Evolutionary conservation across 805 yeast species (phyloP), one percentile per base, ranked within the genome.

Genomic region (Saturnispora mendoncae): DNA sequence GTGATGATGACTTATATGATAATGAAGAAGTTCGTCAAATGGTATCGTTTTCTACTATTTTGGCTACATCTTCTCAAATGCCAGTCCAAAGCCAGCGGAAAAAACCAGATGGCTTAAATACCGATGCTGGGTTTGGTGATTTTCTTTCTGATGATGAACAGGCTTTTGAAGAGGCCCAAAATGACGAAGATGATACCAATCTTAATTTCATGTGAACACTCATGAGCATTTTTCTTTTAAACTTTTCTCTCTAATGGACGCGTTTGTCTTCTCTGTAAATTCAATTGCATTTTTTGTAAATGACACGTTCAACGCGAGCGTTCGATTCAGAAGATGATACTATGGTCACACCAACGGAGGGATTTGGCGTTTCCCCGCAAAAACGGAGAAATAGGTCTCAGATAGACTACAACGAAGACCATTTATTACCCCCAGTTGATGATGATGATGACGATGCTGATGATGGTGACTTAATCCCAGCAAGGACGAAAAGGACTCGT

Each of bases 31-130:
- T 41, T 14, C 37, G 28, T 15, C 44, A 39, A 39, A 38, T 31
- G 17, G 43, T 44, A 14, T 26, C 29, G 24, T 47, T 45, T 15
- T 47, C 50, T 4, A 43, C 43, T 6, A 37, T 36, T 36, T 23
- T 44, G 17, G 44, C 39, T 18, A 40, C 48, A 4, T 47, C 48
- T 12, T 47, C 50, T 3, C 50, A 46, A 35, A 17, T 38, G 21
- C 45, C 42, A 6, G 15, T 15, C 4, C 19, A n/a, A 15, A 19
- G 27, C 13, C 33, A 30, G 33, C 14, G 14, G 9, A 15, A 30
- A 8, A 15, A n/a, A 3, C 33, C 17, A 12, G 18, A 6, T 4
- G 27, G 18, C 40, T 34, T n/a, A 23, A 42, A 27, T 15, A 17
- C 6, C 10, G 30, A 13, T 4, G 24, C 14, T 12, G 18, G 26